A percentile compares a stretch with the other conserved stretches of the same genome.
Conservation (phyloP, 2,329 filamentous ascomycete species). For the Colletotrichum acutatum region DNA sequence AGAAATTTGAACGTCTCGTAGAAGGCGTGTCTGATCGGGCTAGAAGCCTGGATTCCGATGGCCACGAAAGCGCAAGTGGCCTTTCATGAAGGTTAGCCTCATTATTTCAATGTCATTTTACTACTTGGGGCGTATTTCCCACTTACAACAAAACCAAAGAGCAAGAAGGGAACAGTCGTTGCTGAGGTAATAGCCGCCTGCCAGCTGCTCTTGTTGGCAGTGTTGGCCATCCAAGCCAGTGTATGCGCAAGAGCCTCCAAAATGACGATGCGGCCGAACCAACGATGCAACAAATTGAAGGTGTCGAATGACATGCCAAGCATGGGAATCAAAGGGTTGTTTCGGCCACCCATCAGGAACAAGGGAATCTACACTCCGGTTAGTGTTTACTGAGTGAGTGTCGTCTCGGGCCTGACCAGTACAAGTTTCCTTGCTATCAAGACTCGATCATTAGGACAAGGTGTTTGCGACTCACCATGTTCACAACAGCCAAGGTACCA, state of each 20-base stretch:
- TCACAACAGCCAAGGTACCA: slow-evolving; percentile 76
- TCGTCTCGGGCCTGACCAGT: background rate
- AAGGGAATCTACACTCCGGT: slow-evolving; percentile 63
- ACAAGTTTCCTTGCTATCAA: background rate
- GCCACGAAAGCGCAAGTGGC: slow-evolving; percentile 69
- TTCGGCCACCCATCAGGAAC: slow-evolving; percentile 78
- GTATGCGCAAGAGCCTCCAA: slow-evolving; percentile 76
- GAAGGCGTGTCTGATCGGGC: slow-evolving; percentile 79
- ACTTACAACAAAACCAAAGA: slow-evolving; percentile 73
- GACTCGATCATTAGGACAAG: background rate
- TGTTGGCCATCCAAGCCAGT: slow-evolving; percentile 65
- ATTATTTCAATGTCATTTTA: slow-evolving; percentile 22
- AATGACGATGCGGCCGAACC: slow-evolving; percentile 81
- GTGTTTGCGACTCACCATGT: slow-evolving; percentile 68
- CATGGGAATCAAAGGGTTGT: slow-evolving; percentile 80
- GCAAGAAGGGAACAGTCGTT: slow-evolving; percentile 58
- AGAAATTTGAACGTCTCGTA: slow-evolving; percentile 82
- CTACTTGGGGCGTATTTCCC: background rate
- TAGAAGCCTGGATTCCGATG: slow-evolving; percentile 76
- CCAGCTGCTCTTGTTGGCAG: slow-evolving; percentile 60
- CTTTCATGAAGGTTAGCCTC: slow-evolving; percentile 46
- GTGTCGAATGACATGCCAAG: slow-evolving; percentile 83
- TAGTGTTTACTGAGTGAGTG: slow-evolving; percentile 22
- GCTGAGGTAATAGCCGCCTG: slow-evolving; percentile 48
- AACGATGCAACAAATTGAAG: slow-evolving; percentile 84